Conservation (phyloP, 2,329 filamentous ascomycete genomes). For the Geoglossum cookeanum region DNA sequence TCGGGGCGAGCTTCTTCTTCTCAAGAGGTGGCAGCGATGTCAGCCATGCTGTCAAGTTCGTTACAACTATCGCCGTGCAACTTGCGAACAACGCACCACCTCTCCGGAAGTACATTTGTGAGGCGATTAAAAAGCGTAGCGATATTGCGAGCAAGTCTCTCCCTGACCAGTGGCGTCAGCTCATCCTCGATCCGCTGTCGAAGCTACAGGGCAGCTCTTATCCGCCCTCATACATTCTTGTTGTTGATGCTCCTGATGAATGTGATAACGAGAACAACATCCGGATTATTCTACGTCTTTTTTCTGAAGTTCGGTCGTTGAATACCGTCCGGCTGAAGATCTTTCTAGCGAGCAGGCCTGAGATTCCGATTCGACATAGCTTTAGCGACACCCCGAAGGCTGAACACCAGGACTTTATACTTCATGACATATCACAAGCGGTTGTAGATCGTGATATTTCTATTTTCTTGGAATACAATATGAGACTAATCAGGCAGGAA, state of each 20-base stretch:
- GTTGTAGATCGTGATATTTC: constrained; percentile 21
- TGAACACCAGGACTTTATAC: constrained; percentile 15
- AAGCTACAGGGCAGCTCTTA: constrained; percentile 3
- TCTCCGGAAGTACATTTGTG: constrained; percentile 13
- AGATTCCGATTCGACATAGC: constrained; percentile 11
- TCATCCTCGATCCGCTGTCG: constrained; percentile 20
- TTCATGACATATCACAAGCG: no score
- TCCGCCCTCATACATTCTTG: constrained; percentile 7
- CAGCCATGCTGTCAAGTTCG: constrained; percentile 16
- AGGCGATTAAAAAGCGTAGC: constrained; percentile 17
- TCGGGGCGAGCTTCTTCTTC: no score
- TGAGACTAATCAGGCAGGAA: constrained; percentile 14
- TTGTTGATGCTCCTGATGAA: constrained; percentile 17
- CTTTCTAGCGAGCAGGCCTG: constrained; percentile 16
- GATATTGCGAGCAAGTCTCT: constrained; percentile 14
- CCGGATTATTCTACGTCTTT: constrained; percentile 11
- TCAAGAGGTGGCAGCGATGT: constrained; percentile 21
- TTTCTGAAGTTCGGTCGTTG: constrained; percentile 7
- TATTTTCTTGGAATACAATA: constrained; percentile 16
- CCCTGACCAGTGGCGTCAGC: constrained; percentile 22
- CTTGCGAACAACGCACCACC: constrained; percentile 15
- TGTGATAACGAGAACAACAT: constrained; percentile 13
- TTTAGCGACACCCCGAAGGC: constrained; percentile 13
- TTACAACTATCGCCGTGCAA: constrained; percentile 23
- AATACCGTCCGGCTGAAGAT: constrained; percentile 10